These are phyloP conservation scores for Phascolomyces articulosus DNA, from an alignment of 371 early-diverging fungal species.

Conservation along the genomic window DNA sequence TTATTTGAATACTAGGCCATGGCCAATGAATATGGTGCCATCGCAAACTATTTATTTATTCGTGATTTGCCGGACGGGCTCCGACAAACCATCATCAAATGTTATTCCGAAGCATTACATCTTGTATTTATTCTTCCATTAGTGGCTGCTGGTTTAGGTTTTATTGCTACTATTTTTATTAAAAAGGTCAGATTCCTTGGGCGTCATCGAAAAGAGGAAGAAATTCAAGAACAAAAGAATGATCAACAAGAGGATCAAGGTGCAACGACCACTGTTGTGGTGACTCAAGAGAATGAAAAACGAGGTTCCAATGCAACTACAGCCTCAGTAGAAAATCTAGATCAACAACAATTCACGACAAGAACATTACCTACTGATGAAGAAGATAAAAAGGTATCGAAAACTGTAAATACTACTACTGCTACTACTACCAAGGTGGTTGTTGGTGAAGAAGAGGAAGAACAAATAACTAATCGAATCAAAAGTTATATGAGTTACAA, in stretches of 20 bases:
- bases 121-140: slow-evolving; percentile 11
- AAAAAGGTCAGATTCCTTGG: slow-evolving; percentile 6
- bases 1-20: too few relatives aligned
- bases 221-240: not conserved
- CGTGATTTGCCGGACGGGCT: slow-evolving; percentile 29
- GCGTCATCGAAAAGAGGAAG: not conserved
- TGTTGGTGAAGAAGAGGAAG: too few relatives aligned
- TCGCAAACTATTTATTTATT: slow-evolving; percentile 33
- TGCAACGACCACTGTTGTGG: not conserved
- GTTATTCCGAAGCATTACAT: slow-evolving; percentile 14
- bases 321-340: not conserved
- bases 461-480: too few relatives aligned
- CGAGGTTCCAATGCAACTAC: too few relatives aligned
- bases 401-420: not conserved
- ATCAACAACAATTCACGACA: not conserved
- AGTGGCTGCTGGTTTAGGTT: not conserved
- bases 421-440: too few relatives aligned
- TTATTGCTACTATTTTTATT: slow-evolving; percentile 10
- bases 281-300: not conserved
- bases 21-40: slow-evolving; percentile 33
- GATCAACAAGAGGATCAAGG: too few relatives aligned
- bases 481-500: too few relatives aligned
- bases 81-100: slow-evolving; percentile 45
- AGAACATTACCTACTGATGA: not conserved
- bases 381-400: too few relatives aligned